Percentiles rank a stretch among this genome's conserved stretches.
Evolutionary conservation across 805 yeast genomes (phyloP).

Genomic region (Starmerella vitae): DNA sequence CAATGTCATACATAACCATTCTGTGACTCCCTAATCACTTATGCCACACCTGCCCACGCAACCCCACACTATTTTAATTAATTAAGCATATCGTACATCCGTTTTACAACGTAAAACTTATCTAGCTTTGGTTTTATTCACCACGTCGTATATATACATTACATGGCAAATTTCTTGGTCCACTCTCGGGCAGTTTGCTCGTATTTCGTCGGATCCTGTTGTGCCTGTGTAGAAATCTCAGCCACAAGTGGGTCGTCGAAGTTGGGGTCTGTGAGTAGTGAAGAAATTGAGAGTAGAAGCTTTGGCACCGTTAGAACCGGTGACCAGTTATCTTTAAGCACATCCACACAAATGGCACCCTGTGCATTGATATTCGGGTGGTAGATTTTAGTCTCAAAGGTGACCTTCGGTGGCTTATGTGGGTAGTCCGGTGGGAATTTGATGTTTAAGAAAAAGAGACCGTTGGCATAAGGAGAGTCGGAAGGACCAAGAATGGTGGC

Average conservation of each 20-base stretch:
- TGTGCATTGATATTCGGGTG: slow-evolving; percentile 94
- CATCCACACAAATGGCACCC: slow-evolving; percentile 93
- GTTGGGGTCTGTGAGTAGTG: slow-evolving; percentile 91
- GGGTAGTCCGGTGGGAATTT: slow-evolving; percentile 99
- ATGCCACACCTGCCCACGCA: too few relatives aligned
- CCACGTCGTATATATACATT: slow-evolving; percentile 21
- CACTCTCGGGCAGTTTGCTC: slow-evolving; percentile 97
- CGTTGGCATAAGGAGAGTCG: slow-evolving; percentile 77
- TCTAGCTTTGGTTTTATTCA: too few relatives aligned
- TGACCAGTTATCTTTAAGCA: slow-evolving; percentile 96
- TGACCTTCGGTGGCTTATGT: slow-evolving; percentile 91
- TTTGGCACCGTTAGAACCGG: slow-evolving; percentile 95
- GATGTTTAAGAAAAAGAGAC: slow-evolving; percentile 89
- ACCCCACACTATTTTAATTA: too few relatives aligned
- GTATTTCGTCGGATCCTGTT: slow-evolving; percentile 83
- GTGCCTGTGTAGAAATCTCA: slow-evolving; percentile 92
- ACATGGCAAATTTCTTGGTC: slow-evolving; percentile 96
- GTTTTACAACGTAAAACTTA: too few relatives aligned
- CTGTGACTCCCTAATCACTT: too few relatives aligned
- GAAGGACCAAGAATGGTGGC: slow-evolving; percentile 99
- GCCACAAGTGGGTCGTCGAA: slow-evolving; percentile 99
- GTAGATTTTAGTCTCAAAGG: slow-evolving; percentile 88
- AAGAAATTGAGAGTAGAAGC: slow-evolving; percentile 86
- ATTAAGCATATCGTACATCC: too few relatives aligned
- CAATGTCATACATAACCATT: too few relatives aligned